Conservation (phyloP, 73 alveolate species). For the Diophrys appendiculata region DNA sequence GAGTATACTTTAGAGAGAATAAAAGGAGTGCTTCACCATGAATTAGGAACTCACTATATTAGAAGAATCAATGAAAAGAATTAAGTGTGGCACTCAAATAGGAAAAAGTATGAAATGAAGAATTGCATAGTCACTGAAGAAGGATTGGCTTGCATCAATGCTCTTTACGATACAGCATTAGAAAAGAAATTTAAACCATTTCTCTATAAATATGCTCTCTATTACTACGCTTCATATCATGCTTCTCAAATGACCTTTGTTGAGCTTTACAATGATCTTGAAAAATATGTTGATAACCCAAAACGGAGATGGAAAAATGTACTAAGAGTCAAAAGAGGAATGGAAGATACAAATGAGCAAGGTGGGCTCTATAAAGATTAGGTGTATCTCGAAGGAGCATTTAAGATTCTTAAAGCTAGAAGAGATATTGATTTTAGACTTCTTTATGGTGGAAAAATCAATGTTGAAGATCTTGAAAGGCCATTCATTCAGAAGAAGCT, state of each 20-base stretch:
- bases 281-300: constrained; percentile 66
- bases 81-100: constrained; percentile 62
- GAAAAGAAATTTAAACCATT: constrained; percentile 46
- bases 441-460: constrained; percentile 19
- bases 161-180: constrained; percentile 26
- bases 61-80: constrained; percentile 61
- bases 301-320: constrained; percentile 47
- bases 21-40: constrained; percentile 64
- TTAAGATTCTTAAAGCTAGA: constrained; percentile 50
- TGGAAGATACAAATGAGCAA: constrained; percentile 45
- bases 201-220: constrained; percentile 57
- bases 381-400: constrained; percentile 69
- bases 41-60: constrained; percentile 69
- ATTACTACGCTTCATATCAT: constrained; percentile 60
- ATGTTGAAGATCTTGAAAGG: constrained; percentile 28
- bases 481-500: constrained; percentile 40
- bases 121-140: constrained; percentile 60
- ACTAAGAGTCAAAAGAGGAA: constrained; percentile 67
- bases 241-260: constrained; percentile 63
- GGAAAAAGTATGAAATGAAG: constrained; percentile 61
- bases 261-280: constrained; percentile 63
- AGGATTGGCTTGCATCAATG: constrained; percentile 62
- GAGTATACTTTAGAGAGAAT: constrained; percentile 67
- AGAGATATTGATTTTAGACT: constrained; percentile 39
- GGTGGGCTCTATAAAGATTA: constrained; percentile 73